A percentile compares a stretch with the other conserved stretches of the same genome.
These are phyloP conservation scores for Monosporascus sp. DNA, from an alignment of 2,329 filamentous ascomycete species.

Conservation along the genomic window DNA sequence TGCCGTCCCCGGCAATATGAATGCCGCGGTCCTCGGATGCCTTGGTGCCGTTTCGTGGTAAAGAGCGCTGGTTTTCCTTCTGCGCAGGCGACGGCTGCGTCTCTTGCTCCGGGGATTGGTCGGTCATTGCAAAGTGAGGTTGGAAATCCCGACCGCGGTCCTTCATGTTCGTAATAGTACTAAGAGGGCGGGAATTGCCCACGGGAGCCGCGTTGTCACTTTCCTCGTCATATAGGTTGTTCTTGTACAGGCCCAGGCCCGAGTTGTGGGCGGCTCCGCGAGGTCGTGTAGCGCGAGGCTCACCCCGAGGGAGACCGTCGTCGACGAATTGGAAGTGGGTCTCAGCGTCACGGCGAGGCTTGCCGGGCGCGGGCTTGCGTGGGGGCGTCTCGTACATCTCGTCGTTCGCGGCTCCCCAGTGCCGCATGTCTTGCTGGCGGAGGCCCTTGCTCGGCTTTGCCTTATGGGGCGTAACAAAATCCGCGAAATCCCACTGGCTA, in stretches of 20 bases:
- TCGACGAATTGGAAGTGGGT: conserved; percentile 82
- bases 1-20: conserved; percentile 55
- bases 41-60: conserved; percentile 16
- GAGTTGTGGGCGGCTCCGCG: conserved; percentile 59
- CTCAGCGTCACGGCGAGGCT: conserved; percentile 73
- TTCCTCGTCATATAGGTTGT: conserved; percentile 63
- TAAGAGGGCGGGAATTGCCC: conserved; percentile 43
- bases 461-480: conserved; percentile 82
- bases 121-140: conserved; percentile 69
- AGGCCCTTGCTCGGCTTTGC: conserved; percentile 50
- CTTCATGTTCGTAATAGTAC: conserved; percentile 66
- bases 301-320: conserved; percentile 55
- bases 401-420: conserved; percentile 71
- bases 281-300: conserved; percentile 41
- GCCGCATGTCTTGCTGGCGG: conserved; percentile 64
- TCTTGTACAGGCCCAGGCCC: conserved; percentile 68
- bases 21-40: conserved; percentile 33
- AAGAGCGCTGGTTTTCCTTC: conserved; percentile 43
- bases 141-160: conserved; percentile 73
- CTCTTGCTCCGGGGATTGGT: conserved; percentile 53
- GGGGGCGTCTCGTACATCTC: conserved; percentile 52
- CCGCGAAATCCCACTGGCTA: conserved; percentile 81
- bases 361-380: conserved; percentile 52
- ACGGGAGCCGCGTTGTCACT: conserved; percentile 32
- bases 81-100: conserved; percentile 43